Percentiles rank a stretch among this genome's conserved stretches.
Evolutionary conservation across 306 rosid species (phyloP).

Genomic region (Trifolium pratense): DNA sequence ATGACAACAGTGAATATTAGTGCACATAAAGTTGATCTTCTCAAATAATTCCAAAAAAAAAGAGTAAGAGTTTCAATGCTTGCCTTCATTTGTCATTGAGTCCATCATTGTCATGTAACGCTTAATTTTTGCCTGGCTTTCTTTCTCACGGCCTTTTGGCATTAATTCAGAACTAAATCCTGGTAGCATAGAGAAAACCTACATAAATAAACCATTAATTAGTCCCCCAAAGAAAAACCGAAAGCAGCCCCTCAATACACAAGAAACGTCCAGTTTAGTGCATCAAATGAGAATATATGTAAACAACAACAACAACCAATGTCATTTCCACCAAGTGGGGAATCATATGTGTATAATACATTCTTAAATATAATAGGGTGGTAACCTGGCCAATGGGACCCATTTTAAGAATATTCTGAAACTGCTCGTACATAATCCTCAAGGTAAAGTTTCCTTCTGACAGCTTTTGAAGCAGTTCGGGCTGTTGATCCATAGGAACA

Average conservation of each 20-base stretch:
- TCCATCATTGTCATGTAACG: constrained; percentile 99
- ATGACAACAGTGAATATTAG: constrained; percentile 21
- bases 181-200: constrained; percentile 88
- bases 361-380: constrained; percentile 11
- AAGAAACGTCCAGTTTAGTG: constrained; percentile 22
- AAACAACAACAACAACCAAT: not conserved
- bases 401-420: constrained; percentile 76
- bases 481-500: constrained; percentile 93
- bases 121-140: constrained; percentile 87
- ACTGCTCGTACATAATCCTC: constrained; percentile 82
- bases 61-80: constrained; percentile 23
- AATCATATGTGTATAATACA: constrained; percentile 6
- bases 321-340: not conserved
- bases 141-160: constrained; percentile 93
- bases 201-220: constrained; percentile 33
- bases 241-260: constrained; percentile 13
- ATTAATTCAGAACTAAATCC: constrained; percentile 76
- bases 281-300: not conserved
- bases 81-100: constrained; percentile 93
- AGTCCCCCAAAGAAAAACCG: constrained; percentile 5
- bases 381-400: constrained; percentile 79
- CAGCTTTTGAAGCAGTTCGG: constrained; percentile 82
- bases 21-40: constrained; percentile 5
- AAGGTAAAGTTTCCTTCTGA: constrained; percentile 79
- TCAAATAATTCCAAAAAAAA: not conserved